phyloP scores from a whole-genome alignment of 306 rosid species.

The Prunus kanzakura region DNA sequence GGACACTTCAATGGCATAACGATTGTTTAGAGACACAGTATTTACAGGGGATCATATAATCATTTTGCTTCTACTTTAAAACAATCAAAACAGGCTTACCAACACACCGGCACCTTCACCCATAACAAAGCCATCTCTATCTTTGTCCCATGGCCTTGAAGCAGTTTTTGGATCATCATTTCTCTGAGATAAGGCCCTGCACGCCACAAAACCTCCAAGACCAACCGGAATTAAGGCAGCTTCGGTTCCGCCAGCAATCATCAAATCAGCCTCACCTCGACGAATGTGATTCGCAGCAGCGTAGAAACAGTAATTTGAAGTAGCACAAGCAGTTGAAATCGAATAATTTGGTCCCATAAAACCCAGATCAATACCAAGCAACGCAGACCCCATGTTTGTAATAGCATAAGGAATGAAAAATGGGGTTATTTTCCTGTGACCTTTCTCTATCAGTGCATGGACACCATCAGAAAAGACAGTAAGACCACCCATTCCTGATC shows the following conservation, averaged over 20 bases:
- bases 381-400: constrained; percentile 94
- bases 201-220: constrained; percentile 91
- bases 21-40: background rate
- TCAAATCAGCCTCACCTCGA: constrained; percentile 96
- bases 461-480: constrained; percentile 86
- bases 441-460: constrained; percentile 75
- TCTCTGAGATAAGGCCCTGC: constrained; percentile 95
- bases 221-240: constrained; percentile 96
- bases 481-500: constrained; percentile 97
- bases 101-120: constrained; percentile 97
- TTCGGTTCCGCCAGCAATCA: constrained; percentile 97
- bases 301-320: constrained; percentile 91
- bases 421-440: constrained; percentile 83
- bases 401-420: constrained; percentile 94
- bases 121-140: constrained; percentile 96
- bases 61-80: background rate
- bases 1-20: background rate
- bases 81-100: constrained; percentile 45
- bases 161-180: constrained; percentile 97
- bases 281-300: constrained; percentile 98
- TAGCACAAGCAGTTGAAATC: constrained; percentile 96
- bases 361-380: constrained; percentile 90
- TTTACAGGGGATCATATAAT: background rate
- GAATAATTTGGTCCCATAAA: constrained; percentile 98
- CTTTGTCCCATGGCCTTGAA: constrained; percentile 99